phyloP scores from a whole-genome alignment of 805 yeast species.

The Hanseniaspora jakobsenii region DNA sequence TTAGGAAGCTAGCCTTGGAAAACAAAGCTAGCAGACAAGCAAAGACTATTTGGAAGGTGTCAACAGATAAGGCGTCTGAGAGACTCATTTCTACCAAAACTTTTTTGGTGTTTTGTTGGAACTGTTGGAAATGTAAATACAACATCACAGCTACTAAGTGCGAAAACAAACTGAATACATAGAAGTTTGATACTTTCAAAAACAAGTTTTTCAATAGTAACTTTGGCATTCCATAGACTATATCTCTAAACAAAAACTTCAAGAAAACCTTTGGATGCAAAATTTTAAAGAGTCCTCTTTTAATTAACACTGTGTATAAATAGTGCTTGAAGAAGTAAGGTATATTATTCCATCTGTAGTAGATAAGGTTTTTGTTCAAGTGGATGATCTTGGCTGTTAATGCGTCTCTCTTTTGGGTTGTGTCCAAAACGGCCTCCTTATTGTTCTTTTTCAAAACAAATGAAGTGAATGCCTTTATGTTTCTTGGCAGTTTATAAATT shows the following conservation, averaged over 20 bases:
- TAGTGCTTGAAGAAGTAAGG: constrained; percentile 1
- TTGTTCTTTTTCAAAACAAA: constrained; percentile 1
- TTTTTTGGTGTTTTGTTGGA: constrained; percentile 5
- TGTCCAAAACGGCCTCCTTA: neutral
- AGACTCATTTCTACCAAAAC: constrained; percentile 3
- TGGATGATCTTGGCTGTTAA: neutral
- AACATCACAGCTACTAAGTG: neutral
- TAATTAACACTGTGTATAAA: neutral
- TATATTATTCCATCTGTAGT: constrained; percentile 8
- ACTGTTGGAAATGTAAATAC: constrained; percentile 6
- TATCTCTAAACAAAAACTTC: neutral
- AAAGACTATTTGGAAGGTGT: constrained; percentile 3
- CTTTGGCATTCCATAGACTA: constrained; percentile 9
- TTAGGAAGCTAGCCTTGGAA: constrained; percentile 6
- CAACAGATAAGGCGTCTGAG: constrained; percentile 11
- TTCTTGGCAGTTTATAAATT: neutral
- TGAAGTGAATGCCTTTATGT: neutral
- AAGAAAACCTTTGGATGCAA: neutral
- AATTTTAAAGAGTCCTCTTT: neutral
- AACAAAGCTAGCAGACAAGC: neutral
- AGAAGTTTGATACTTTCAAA: constrained; percentile 2
- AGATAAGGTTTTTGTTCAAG: neutral
- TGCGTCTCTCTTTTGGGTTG: neutral
- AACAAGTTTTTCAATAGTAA: neutral
- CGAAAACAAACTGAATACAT: neutral